Percentiles rank a stretch among this genome's conserved stretches.
Conservation (phyloP, 176 grass and related monocot species). For the Zea luxurians region DNA sequence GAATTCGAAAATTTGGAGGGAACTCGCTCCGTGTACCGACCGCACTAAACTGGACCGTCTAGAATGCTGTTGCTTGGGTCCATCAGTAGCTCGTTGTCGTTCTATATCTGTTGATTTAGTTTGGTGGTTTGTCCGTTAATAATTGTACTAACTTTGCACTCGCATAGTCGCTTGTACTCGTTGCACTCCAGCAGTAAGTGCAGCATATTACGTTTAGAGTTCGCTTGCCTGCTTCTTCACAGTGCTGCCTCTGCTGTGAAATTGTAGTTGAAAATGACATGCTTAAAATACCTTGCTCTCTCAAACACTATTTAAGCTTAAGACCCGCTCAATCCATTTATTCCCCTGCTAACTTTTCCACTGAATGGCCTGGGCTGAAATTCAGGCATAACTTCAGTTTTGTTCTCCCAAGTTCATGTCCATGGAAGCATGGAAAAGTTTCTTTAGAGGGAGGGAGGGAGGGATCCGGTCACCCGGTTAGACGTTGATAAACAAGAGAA, state of each 20-base stretch:
- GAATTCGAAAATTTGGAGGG: slow-evolving; percentile 42
- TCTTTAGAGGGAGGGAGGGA: neutral
- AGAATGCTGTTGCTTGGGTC: slow-evolving; percentile 18
- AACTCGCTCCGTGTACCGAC: slow-evolving; percentile 13
- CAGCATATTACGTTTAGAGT: too few relatives aligned
- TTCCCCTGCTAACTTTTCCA: neutral
- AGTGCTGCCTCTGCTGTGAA: too few relatives aligned
- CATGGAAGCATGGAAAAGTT: neutral
- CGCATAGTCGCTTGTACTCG: too few relatives aligned
- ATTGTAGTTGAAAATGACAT: too few relatives aligned
- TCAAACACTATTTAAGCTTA: neutral
- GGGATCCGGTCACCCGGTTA: too few relatives aligned
- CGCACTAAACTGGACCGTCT: neutral
- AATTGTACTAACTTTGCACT: too few relatives aligned
- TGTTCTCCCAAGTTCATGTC: neutral
- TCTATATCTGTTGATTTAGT: neutral
- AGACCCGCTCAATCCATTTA: neutral
- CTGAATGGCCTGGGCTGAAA: neutral
- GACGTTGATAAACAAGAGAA: too few relatives aligned
- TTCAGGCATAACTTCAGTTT: neutral
- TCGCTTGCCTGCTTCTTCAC: too few relatives aligned
- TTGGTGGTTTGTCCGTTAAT: neutral
- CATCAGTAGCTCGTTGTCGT: neutral
- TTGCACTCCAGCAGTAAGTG: too few relatives aligned
- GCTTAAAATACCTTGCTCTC: too few relatives aligned